phyloP scores from a whole-genome alignment of 2,329 filamentous ascomycete genomes.

The Pyrenochaeta sp. region DNA sequence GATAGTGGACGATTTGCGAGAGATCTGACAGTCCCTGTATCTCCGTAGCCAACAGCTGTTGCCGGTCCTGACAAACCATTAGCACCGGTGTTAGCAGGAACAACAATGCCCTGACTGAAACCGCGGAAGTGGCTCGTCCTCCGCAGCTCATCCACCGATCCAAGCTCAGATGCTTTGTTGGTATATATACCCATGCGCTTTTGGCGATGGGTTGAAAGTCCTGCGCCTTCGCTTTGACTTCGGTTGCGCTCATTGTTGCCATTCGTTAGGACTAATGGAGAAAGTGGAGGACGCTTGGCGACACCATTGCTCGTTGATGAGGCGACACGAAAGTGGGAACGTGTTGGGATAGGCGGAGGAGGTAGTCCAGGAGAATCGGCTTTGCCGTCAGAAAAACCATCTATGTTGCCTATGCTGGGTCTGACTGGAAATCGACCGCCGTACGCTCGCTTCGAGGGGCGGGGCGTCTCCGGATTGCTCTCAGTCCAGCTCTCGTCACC shows the following conservation, averaged over 20 bases:
- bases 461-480: constrained; percentile 77
- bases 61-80: constrained; percentile 45
- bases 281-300: constrained; percentile 74
- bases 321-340: constrained; percentile 80
- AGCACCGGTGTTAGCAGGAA: constrained; percentile 31
- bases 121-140: constrained; percentile 64
- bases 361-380: constrained; percentile 36
- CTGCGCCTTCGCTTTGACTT: constrained; percentile 69
- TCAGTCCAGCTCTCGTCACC: constrained; percentile 65
- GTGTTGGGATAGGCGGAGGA: constrained; percentile 78
- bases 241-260: constrained; percentile 70
- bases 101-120: constrained; percentile 65
- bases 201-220: constrained; percentile 59
- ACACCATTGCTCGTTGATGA: constrained; percentile 70
- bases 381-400: constrained; percentile 60
- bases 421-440: constrained; percentile 70
- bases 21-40: constrained; percentile 44
- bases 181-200: constrained; percentile 69
- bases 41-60: constrained; percentile 45
- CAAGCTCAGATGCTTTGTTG: constrained; percentile 64
- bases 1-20: constrained; percentile 61
- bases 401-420: constrained; percentile 72
- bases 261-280: constrained; percentile 73
- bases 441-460: constrained; percentile 66
- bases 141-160: constrained; percentile 61